phyloP scores from a whole-genome alignment of 768 basidiomycete species.

The Leccinum obscurum region DNA sequence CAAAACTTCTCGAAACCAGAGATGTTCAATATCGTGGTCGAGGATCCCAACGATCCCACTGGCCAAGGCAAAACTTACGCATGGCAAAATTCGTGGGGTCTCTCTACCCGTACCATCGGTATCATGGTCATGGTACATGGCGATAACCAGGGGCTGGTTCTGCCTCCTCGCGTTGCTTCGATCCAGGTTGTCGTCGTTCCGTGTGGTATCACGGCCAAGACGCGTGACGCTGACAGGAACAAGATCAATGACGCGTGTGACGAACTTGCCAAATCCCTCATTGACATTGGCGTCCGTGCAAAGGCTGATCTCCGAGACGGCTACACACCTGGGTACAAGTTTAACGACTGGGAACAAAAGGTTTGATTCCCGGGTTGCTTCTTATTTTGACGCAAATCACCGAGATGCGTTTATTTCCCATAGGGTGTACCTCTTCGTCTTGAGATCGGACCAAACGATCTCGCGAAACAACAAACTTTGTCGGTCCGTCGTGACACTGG shows the following conservation, averaged over 20 bases:
- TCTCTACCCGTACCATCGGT: slow-evolving; percentile 94
- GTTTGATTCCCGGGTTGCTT: slow-evolving; percentile 37
- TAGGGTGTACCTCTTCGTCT: slow-evolving; percentile 96
- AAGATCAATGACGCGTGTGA: slow-evolving; percentile 77
- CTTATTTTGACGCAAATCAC: neutral
- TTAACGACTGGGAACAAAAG: slow-evolving; percentile 99
- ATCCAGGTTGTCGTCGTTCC: slow-evolving; percentile 92
- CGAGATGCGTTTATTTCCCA: slow-evolving; percentile 3
- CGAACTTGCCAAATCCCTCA: slow-evolving; percentile 70
- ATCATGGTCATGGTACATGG: slow-evolving; percentile 99
- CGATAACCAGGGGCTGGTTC: slow-evolving; percentile 94
- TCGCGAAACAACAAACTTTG: slow-evolving; percentile 78
- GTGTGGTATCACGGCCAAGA: slow-evolving; percentile 90
- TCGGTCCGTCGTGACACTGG: slow-evolving; percentile 81
- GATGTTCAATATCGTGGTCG: slow-evolving; percentile 98
- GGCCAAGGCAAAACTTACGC: slow-evolving; percentile 74
- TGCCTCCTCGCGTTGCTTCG: slow-evolving; percentile 95
- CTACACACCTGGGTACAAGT: slow-evolving; percentile 98
- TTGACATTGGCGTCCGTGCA: slow-evolving; percentile 73
- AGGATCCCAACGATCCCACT: slow-evolving; percentile 80
- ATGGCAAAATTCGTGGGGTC: slow-evolving; percentile 99
- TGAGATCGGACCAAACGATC: slow-evolving; percentile 93
- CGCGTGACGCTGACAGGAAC: slow-evolving; percentile 62
- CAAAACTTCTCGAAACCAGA: slow-evolving; percentile 96
- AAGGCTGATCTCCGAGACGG: slow-evolving; percentile 93